These are phyloP conservation scores for Aspergillus bertholletiae DNA, from an alignment of 495 filamentous ascomycete genomes.

Conservation along the genomic window DNA sequence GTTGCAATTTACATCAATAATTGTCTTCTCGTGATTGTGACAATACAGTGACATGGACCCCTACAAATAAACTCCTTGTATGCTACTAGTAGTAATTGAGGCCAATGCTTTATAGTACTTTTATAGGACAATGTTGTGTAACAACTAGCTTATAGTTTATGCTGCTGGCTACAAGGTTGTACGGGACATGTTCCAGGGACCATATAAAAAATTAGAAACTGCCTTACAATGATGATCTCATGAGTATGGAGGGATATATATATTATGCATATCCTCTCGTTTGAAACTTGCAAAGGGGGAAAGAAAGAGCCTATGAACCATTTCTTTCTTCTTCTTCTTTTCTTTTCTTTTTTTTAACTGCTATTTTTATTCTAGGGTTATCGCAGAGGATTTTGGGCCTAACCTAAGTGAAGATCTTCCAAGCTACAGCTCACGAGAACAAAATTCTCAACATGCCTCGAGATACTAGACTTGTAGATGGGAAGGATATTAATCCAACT, in stretches of 20 bases:
- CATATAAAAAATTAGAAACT: too few species aligned
- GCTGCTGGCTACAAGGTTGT: background rate
- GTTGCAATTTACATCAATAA: constrained; percentile 11
- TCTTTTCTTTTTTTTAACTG: too few species aligned
- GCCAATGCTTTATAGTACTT: background rate
- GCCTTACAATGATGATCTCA: too few species aligned
- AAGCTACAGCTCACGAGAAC: too few species aligned
- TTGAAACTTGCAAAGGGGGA: background rate
- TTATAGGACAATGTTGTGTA: background rate
- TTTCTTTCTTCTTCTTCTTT: too few species aligned
- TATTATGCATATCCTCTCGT: background rate
- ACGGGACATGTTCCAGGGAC: too few species aligned
- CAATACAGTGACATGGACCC: background rate
- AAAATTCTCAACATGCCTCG: too few species aligned
- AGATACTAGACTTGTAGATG: background rate
- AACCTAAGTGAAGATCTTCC: background rate
- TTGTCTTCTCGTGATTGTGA: background rate
- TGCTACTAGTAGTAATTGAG: background rate
- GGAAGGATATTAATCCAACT: constrained; percentile 6
- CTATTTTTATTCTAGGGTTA: background rate
- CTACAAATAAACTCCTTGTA: background rate
- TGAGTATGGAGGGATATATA: too few species aligned
- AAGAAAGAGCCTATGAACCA: background rate
- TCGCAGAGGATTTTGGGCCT: background rate
- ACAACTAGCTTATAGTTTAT: background rate